Percentiles rank a stretch among this genome's conserved stretches.
These are phyloP conservation scores for Drechslera avenae DNA, from an alignment of 2,329 filamentous ascomycete species.

Conservation along the genomic window DNA sequence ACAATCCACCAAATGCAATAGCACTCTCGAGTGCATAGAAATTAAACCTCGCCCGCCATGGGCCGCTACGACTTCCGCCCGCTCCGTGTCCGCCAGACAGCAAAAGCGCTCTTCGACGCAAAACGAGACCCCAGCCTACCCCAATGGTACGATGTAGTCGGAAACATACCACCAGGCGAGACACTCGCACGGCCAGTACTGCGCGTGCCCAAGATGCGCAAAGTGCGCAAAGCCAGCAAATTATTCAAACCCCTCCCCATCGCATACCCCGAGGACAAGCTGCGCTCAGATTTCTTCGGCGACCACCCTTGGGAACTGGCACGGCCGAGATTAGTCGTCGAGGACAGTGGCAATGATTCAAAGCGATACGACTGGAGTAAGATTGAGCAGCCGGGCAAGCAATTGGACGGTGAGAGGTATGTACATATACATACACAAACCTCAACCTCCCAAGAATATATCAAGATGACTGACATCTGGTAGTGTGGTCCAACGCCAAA, in stretches of 20 bases:
- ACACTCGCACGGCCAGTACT: constrained; percentile 61
- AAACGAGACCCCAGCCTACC: constrained; percentile 51
- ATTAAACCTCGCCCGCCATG: constrained; percentile 45
- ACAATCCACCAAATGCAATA: constrained; percentile 1
- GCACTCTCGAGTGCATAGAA: not conserved
- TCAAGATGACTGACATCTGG: not conserved
- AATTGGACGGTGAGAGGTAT: constrained; percentile 83
- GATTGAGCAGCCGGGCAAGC: constrained; percentile 74
- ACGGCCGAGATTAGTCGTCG: constrained; percentile 80
- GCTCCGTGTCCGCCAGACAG: constrained; percentile 59
- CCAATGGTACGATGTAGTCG: constrained; percentile 63
- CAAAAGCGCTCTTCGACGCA: constrained; percentile 55
- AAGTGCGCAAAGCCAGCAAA: constrained; percentile 65
- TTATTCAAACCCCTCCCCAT: constrained; percentile 82
- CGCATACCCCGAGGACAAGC: constrained; percentile 78
- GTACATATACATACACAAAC: not conserved
- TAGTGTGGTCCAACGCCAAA: constrained; percentile 90
- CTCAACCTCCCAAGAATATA: not conserved
- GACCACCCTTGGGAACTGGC: constrained; percentile 99
- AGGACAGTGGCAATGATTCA: constrained; percentile 82
- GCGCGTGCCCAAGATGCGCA: constrained; percentile 53
- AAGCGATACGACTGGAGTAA: constrained; percentile 79
- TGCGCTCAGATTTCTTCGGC: constrained; percentile 82
- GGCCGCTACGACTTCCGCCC: constrained; percentile 59
- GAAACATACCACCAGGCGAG: constrained; percentile 64